Conservation (phyloP, 106 monocot species). For the Apostasia shenzhenica region DNA sequence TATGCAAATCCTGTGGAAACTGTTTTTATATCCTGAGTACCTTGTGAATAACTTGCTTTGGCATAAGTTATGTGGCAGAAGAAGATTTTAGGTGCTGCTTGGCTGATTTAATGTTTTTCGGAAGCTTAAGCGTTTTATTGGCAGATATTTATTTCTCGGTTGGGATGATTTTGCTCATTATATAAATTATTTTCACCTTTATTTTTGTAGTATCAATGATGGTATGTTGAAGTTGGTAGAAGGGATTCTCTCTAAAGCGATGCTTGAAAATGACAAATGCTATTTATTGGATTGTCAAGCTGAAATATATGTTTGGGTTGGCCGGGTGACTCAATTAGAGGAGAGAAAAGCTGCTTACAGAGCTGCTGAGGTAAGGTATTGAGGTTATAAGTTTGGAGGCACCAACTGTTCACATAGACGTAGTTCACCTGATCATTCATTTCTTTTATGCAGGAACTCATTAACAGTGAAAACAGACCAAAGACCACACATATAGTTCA, state of each 20-base stretch:
- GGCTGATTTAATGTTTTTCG: no score
- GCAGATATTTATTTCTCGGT: no score
- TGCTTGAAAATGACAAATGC: conserved; percentile 83
- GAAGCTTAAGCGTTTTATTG: no score
- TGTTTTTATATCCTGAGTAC: no score
- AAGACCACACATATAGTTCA: conserved; percentile 58
- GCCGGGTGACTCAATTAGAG: conserved; percentile 77
- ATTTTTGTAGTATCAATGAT: conserved; percentile 55
- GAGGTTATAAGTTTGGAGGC: neutral
- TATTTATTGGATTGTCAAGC: conserved; percentile 91
- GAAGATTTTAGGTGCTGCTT: no score
- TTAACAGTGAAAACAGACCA: conserved; percentile 61
- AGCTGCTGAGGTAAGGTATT: conserved; percentile 60
- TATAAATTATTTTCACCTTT: neutral
- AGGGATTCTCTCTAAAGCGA: conserved; percentile 46
- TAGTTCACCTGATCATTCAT: neutral
- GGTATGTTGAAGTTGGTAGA: conserved; percentile 65
- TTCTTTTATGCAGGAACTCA: conserved; percentile 46
- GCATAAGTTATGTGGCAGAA: no score
- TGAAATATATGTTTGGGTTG: conserved; percentile 96
- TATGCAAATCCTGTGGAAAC: no score
- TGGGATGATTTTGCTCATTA: neutral
- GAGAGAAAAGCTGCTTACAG: conserved; percentile 78
- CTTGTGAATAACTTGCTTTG: no score
- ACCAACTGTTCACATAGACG: neutral